Percentiles rank a stretch among this genome's conserved stretches.
phyloP scores from a whole-genome alignment of 2,329 filamentous ascomycete genomes.

The Apiospora hydei region DNA sequence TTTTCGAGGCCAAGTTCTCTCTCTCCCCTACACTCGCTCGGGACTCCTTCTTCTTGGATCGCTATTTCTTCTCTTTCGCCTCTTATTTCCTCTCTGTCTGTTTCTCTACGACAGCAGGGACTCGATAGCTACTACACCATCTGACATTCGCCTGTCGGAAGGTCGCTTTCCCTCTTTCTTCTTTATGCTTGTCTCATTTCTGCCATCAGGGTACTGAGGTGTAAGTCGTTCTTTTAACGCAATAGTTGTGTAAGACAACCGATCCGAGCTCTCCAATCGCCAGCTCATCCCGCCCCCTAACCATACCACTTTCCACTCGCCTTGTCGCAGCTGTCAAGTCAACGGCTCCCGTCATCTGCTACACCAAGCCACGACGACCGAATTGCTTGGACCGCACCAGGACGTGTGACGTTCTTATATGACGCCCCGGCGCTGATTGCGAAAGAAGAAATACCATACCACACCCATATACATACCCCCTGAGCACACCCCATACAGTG shows the following conservation, averaged over 20 bases:
- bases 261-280: conserved; percentile 14
- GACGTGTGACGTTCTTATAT: conserved; percentile 8
- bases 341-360: conserved; percentile 13
- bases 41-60: conserved; percentile 17
- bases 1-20: conserved; percentile 17
- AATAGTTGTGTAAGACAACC: conserved; percentile 10
- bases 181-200: conserved; percentile 12
- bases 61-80: conserved; percentile 11
- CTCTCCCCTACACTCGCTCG: conserved; percentile 20
- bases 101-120: conserved; percentile 16
- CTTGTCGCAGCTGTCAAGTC: conserved; percentile 10
- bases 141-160: conserved; percentile 11
- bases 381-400: conserved; percentile 3
- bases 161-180: conserved; percentile 5
- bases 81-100: not conserved
- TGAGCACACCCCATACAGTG: not conserved
- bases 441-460: conserved; percentile 1
- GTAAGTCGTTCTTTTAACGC: conserved; percentile 18
- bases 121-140: not conserved
- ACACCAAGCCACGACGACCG: conserved; percentile 15
- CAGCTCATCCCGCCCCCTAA: conserved; percentile 14
- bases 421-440: not conserved
- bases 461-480: not conserved
- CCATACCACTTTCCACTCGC: not conserved
- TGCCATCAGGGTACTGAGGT: conserved; percentile 17